Base-by-base conservation (phyloP, 306 rosid genomes). In the Hippophae tibetana region DNA sequence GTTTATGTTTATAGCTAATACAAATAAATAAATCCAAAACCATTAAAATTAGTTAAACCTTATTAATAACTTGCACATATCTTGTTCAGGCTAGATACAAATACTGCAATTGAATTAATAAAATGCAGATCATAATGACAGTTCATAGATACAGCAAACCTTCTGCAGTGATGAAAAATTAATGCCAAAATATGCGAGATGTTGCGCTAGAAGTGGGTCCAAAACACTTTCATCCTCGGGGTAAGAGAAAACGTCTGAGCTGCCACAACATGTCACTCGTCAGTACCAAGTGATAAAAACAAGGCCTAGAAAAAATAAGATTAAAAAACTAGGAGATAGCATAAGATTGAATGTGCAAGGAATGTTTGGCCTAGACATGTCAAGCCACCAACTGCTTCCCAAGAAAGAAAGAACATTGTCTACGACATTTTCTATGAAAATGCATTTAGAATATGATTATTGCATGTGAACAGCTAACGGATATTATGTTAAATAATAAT, bases 191-290 rank as follows among this genome's bases (percentile, higher is more conserved):
- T 83, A 86, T 38, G 95, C 87, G 46, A 92, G 81, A 77, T 92
- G 99, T 38, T 92, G 93, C 0, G 93, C 96, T 58, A 92, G 74
- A 56, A 60, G 89, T 66, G 96, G 99, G 65, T 92, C 96, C 72
- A 83, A 65, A 59, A 92, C 95, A 80, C 89, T 80, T 18, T 92
- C 82, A 78, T 88, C 97, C 85, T 87, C 97, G 52, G 95, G 90
- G 73, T 92, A 92, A 25, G 96, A 92, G 81, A 67, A 92, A 71
- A 88, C 95, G 77, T 92, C 99, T 92, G 96, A 92, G 79, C 96
- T 87, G 87, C 95, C 98, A 78, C 86, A 71, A 73, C 63, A 77
- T 46, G 68, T 82, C 77, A 65, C 26, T 56, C 76, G 75, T 74
- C 55, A 66, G 82, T 90, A 87, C 71, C 56, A 74, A 75, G 52